These are phyloP conservation scores for Eucalyptus virginea DNA, from an alignment of 345 rosid genomes.

Conservation along the genomic window DNA sequence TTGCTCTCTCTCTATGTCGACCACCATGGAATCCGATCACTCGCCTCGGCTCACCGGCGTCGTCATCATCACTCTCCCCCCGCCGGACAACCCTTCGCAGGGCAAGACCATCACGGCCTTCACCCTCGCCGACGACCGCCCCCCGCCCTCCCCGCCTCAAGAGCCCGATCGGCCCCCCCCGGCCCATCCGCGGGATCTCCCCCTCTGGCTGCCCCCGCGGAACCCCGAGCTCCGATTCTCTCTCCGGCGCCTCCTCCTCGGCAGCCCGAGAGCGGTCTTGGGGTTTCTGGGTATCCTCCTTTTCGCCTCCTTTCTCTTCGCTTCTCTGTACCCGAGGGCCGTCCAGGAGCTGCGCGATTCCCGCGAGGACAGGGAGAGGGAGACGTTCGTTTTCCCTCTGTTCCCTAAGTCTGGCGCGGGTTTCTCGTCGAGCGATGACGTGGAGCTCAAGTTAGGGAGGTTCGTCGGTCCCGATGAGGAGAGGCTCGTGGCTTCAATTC, in stretches of 20 bases:
- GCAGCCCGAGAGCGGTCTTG: constrained; percentile 25
- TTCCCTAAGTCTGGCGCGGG: constrained; percentile 42
- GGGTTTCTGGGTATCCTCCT: constrained; percentile 43
- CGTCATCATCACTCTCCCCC: constrained; percentile 86
- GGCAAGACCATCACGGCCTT: constrained; percentile 92
- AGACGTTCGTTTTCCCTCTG: constrained; percentile 61
- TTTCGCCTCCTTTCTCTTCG: constrained; percentile 31
- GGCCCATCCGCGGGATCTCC: background rate
- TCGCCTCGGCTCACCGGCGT: constrained; percentile 27
- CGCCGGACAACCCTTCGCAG: constrained; percentile 56
- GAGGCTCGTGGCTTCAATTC: constrained; percentile 9
- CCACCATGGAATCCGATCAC: constrained; percentile 30
- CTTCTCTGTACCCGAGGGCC: constrained; percentile 23
- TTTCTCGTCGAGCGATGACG: constrained; percentile 16
- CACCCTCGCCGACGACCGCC: constrained; percentile 32
- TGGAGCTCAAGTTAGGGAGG: constrained; percentile 34
- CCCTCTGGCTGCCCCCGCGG: background rate
- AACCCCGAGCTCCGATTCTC: constrained; percentile 21
- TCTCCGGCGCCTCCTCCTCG: constrained; percentile 5
- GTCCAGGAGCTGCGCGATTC: constrained; percentile 21
- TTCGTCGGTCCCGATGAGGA: constrained; percentile 20
- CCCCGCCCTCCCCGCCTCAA: constrained; percentile 13
- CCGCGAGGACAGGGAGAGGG: constrained; percentile 21
- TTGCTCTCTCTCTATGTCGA: background rate
- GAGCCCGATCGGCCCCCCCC: constrained; percentile 1